Conservation (phyloP, 306 rosid species). For the Astragalus membranaceus region DNA sequence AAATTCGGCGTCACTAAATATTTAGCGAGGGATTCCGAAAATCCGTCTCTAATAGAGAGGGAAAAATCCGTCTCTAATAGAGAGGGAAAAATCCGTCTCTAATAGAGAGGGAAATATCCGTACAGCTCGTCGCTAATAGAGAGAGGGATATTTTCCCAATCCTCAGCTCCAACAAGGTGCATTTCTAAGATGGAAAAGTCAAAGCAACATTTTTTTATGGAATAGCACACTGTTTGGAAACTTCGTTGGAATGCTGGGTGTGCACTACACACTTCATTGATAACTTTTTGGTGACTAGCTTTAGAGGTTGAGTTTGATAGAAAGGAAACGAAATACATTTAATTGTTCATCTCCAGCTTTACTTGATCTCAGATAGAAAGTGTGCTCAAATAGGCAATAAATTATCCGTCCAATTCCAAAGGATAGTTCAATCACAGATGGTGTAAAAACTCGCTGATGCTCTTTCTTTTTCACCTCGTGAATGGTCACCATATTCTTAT, state of each 20-base stretch:
- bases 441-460: constrained; percentile 90
- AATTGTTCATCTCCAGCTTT: constrained; percentile 80
- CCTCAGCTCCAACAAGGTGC: neutral
- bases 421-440: constrained; percentile 94
- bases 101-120: too few species aligned
- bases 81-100: too few species aligned
- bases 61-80: too few species aligned
- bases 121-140: too few species aligned
- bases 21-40: too few species aligned
- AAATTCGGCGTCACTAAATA: too few species aligned
- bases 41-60: too few species aligned
- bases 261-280: neutral
- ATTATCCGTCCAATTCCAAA: constrained; percentile 95
- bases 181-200: neutral
- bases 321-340: constrained; percentile 75
- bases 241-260: neutral
- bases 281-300: neutral
- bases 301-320: neutral
- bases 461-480: constrained; percentile 81
- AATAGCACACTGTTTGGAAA: neutral
- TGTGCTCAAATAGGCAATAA: constrained; percentile 85
- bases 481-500: constrained; percentile 69
- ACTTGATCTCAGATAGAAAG: constrained; percentile 73
- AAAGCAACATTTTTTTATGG: neutral
- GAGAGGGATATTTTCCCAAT: too few species aligned